These are phyloP conservation scores for Allium fistulosum DNA, from an alignment of 106 monocot species.

Conservation along the genomic window DNA sequence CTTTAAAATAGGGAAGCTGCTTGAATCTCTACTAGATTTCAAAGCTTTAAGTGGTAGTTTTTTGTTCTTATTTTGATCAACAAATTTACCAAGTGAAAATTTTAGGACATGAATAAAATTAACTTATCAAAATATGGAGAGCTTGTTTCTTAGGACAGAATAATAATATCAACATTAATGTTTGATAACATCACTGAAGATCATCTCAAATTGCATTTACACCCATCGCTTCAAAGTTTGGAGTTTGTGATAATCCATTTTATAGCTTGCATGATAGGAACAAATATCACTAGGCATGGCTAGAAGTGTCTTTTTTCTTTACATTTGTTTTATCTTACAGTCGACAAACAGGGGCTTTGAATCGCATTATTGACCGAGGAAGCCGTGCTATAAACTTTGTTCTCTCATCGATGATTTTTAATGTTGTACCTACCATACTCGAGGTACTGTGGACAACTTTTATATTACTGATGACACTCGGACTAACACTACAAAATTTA, in stretches of 20 bases:
- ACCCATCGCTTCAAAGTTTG: too few relatives aligned
- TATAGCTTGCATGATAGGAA: neutral
- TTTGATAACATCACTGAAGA: too few relatives aligned
- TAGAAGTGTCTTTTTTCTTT: constrained; percentile 1
- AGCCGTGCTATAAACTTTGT: constrained; percentile 86
- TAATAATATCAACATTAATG: too few relatives aligned
- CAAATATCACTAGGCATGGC: neutral
- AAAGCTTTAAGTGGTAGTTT: neutral
- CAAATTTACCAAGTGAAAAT: too few relatives aligned
- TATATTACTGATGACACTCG: constrained; percentile 45
- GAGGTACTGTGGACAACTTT: constrained; percentile 37
- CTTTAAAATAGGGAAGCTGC: neutral
- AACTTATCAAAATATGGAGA: too few relatives aligned
- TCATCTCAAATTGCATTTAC: too few relatives aligned
- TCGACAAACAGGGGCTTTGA: constrained; percentile 87
- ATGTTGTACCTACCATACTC: constrained; percentile 76
- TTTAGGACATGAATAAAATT: too few relatives aligned
- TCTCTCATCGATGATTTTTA: constrained; percentile 70
- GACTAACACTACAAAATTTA: constrained; percentile 33
- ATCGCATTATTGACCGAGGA: constrained; percentile 85
- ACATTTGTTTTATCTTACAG: constrained; percentile 18
- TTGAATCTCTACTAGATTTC: neutral
- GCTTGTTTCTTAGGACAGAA: too few relatives aligned
- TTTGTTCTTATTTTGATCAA: neutral
- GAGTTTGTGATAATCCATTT: too few relatives aligned